These are phyloP conservation scores for Paraglomus occultum DNA, from an alignment of 192 early-diverging fungal genomes.

Conservation along the genomic window DNA sequence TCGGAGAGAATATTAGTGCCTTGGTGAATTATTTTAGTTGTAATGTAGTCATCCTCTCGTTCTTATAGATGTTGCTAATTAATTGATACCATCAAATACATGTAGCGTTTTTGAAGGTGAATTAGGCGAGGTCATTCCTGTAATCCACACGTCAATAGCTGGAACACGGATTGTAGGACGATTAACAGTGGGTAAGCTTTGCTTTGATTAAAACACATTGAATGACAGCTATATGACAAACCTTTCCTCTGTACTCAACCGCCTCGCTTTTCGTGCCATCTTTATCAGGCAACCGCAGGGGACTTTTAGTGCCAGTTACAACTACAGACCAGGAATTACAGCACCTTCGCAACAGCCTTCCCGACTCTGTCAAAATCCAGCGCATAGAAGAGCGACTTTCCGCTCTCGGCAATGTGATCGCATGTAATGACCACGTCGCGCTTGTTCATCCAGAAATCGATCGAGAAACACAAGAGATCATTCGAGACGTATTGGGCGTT, in stretches of 20 bases:
- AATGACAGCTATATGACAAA: background rate
- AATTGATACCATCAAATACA: background rate
- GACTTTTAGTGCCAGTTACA: constrained; percentile 89
- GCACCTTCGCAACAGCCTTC: constrained; percentile 94
- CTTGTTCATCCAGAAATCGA: constrained; percentile 98
- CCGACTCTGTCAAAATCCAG: constrained; percentile 90
- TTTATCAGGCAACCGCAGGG: constrained; percentile 80
- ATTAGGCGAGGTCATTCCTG: constrained; percentile 91
- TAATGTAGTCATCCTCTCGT: too few relatives aligned
- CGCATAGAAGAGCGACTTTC: constrained; percentile 97
- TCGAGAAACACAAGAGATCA: constrained; percentile 98
- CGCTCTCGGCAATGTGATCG: constrained; percentile 98
- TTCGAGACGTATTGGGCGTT: constrained; percentile 95
- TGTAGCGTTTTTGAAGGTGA: constrained; percentile 91
- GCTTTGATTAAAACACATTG: background rate
- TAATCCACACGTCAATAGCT: constrained; percentile 95
- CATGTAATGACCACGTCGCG: constrained; percentile 99
- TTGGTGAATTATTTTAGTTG: too few relatives aligned
- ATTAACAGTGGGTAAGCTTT: constrained; percentile 62
- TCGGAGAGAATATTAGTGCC: too few relatives aligned
- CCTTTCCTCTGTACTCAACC: too few relatives aligned
- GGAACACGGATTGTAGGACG: constrained; percentile 97
- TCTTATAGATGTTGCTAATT: constrained; percentile 17
- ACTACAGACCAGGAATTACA: constrained; percentile 99
- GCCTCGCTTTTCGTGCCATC: too few relatives aligned